These are phyloP conservation scores for Thelonectria olida DNA, from an alignment of 2,329 filamentous ascomycete genomes.

Conservation along the genomic window DNA sequence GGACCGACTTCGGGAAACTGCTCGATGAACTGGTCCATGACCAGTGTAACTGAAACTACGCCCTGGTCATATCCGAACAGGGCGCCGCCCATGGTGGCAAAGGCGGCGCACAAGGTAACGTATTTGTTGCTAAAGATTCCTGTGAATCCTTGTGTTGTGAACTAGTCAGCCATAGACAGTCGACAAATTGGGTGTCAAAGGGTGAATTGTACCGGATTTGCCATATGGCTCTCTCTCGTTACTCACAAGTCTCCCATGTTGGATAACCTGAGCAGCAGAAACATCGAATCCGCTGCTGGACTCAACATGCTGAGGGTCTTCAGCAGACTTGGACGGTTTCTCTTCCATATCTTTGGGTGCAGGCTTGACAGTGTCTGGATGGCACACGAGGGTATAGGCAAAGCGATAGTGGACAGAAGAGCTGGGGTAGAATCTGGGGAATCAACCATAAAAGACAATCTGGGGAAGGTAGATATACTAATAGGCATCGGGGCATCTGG, in stretches of 20 bases:
- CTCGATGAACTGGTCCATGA: constrained; percentile 42
- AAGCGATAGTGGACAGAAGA: not conserved
- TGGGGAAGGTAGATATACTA: constrained; percentile 7
- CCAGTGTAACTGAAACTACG: constrained; percentile 46
- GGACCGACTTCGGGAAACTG: constrained; percentile 43
- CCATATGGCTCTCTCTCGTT: constrained; percentile 15
- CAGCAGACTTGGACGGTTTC: not conserved
- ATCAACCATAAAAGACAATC: constrained; percentile 3
- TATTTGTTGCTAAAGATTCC: constrained; percentile 21
- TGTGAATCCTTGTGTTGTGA: constrained; percentile 4
- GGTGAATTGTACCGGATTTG: not conserved
- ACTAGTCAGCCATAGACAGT: not conserved
- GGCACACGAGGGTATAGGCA: not conserved
- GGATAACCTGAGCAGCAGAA: not conserved
- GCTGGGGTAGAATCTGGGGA: not conserved
- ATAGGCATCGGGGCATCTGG: not conserved
- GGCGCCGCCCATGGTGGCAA: constrained; percentile 20
- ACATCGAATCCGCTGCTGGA: not conserved
- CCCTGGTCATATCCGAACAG: constrained; percentile 43
- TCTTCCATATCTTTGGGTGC: constrained; percentile 3
- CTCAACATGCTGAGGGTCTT: not conserved
- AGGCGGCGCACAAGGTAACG: constrained; percentile 16
- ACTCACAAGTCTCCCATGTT: not conserved
- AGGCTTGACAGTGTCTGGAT: not conserved
- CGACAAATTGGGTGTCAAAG: not conserved